Evolutionary conservation across 2,329 filamentous ascomycete genomes (phyloP).

Genomic region (Xylariaceae sp.): DNA sequence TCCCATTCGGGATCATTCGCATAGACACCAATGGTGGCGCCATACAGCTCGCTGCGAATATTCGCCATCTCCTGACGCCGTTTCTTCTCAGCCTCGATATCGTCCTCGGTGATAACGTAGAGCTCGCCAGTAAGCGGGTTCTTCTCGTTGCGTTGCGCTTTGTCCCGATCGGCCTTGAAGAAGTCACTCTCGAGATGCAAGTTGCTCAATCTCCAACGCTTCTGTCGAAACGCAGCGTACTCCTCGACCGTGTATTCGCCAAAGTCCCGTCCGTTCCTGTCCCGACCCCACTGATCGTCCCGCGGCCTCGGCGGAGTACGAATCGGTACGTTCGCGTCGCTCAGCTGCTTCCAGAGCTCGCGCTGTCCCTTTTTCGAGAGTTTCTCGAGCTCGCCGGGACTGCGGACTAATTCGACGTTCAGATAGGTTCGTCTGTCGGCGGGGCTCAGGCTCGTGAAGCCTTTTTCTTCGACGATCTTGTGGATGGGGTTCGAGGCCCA

Average conservation of each 20-base stretch:
- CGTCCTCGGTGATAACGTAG: slow-evolving; percentile 31
- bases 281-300: slow-evolving; percentile 43
- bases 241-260: slow-evolving; percentile 44
- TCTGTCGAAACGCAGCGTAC: slow-evolving; percentile 39
- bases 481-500: slow-evolving; percentile 48
- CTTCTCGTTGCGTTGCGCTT: slow-evolving; percentile 8
- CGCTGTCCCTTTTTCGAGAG: slow-evolving; percentile 31
- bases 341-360: slow-evolving; percentile 51
- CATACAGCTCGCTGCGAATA: slow-evolving; percentile 49
- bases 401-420: slow-evolving; percentile 41
- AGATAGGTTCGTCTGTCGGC: slow-evolving; percentile 47
- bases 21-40: slow-evolving; percentile 40
- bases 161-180: slow-evolving; percentile 38
- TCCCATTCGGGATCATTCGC: slow-evolving; percentile 71
- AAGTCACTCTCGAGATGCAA: slow-evolving; percentile 41
- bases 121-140: slow-evolving; percentile 22
- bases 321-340: slow-evolving; percentile 47
- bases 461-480: slow-evolving; percentile 40
- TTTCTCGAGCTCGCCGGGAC: slow-evolving; percentile 34
- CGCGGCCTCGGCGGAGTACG: slow-evolving; percentile 36
- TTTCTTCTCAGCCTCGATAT: slow-evolving; percentile 42
- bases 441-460: slow-evolving; percentile 41
- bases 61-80: slow-evolving; percentile 48
- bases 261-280: slow-evolving; percentile 45
- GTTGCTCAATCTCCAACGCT: slow-evolving; percentile 39